Conservation (phyloP, 345 rosid genomes). For the Gossypium rotundifolium region DNA sequence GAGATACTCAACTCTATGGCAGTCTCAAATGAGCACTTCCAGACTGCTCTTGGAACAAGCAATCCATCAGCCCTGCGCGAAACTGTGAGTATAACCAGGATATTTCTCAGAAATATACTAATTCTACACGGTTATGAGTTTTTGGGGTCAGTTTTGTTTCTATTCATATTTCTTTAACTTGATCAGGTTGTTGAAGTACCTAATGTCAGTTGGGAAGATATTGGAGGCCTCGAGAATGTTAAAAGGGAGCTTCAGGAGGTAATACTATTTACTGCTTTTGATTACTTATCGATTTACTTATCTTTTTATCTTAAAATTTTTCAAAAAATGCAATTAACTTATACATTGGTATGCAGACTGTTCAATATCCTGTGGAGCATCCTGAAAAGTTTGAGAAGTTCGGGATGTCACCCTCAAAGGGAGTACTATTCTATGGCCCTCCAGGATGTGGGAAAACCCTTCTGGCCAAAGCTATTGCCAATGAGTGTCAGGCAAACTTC, state of each 20-base stretch:
- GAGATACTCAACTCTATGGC: slow-evolving; percentile 93
- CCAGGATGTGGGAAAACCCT: slow-evolving; percentile 98
- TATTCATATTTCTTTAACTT: neutral
- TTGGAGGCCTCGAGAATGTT: slow-evolving; percentile 92
- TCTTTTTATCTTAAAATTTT: neutral
- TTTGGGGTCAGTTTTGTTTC: neutral
- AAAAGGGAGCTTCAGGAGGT: slow-evolving; percentile 98
- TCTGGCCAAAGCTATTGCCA: slow-evolving; percentile 93
- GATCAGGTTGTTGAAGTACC: slow-evolving; percentile 93
- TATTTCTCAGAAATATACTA: neutral
- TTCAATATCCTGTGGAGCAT: slow-evolving; percentile 97
- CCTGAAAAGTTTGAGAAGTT: slow-evolving; percentile 95
- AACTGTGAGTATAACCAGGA: slow-evolving; percentile 44
- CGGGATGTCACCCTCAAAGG: slow-evolving; percentile 97
- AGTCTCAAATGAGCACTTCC: slow-evolving; percentile 86
- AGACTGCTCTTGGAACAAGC: slow-evolving; percentile 81
- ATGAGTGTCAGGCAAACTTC: slow-evolving; percentile 97
- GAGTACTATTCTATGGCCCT: slow-evolving; percentile 94
- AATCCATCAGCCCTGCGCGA: slow-evolving; percentile 86
- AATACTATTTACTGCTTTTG: slow-evolving; percentile 2
- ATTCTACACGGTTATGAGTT: neutral
- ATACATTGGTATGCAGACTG: slow-evolving; percentile 52
- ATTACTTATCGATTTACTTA: neutral
- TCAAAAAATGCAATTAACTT: neutral
- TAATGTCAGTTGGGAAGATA: slow-evolving; percentile 79